These are phyloP conservation scores for Fusarium virguliforme DNA, from an alignment of 2,329 filamentous ascomycete genomes.

Conservation along the genomic window DNA sequence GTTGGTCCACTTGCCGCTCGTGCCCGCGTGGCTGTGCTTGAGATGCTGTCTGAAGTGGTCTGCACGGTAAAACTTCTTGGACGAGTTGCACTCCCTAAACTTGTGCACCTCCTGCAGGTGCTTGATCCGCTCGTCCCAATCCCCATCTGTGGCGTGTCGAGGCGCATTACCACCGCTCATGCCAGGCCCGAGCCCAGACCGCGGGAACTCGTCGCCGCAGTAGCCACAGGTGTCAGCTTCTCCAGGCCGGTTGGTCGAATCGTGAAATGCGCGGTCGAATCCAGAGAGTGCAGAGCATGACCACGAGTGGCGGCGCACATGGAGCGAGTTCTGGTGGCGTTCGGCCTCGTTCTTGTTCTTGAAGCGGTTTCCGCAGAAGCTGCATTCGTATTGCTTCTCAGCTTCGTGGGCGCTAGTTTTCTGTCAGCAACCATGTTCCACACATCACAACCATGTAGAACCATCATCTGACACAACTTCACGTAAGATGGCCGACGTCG, in stretches of 20 bases:
- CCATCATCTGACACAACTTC: conserved; percentile 25
- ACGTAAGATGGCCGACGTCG: conserved; percentile 21
- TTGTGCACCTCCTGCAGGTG: conserved; percentile 95
- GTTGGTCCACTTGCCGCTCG: conserved; percentile 99
- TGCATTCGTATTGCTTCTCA: conserved; percentile 96
- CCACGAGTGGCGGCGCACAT: conserved; percentile 94
- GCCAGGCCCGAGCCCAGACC: conserved; percentile 63
- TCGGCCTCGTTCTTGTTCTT: conserved; percentile 99
- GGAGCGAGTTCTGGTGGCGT: conserved; percentile 94
- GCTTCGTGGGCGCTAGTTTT: conserved; percentile 82
- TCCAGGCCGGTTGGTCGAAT: conserved; percentile 77
- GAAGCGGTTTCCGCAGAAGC: conserved; percentile 94
- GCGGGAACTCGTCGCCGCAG: conserved; percentile 90
- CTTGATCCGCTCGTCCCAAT: conserved; percentile 89
- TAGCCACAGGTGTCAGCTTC: conserved; percentile 90
- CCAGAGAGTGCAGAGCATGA: conserved; percentile 89
- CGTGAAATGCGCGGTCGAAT: conserved; percentile 88
- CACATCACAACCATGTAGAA: conserved; percentile 9
- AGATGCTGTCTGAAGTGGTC: conserved; percentile 99
- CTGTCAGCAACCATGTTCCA: conserved; percentile 45
- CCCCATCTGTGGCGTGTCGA: conserved; percentile 77
- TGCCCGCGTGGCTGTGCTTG: conserved; percentile 96
- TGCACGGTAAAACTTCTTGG: conserved; percentile 97
- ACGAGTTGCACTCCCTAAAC: conserved; percentile 97
- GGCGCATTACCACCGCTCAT: conserved; percentile 57